Conservation (phyloP, 1,284 basidiomycete genomes). For the Trametes hirsuta region DNA sequence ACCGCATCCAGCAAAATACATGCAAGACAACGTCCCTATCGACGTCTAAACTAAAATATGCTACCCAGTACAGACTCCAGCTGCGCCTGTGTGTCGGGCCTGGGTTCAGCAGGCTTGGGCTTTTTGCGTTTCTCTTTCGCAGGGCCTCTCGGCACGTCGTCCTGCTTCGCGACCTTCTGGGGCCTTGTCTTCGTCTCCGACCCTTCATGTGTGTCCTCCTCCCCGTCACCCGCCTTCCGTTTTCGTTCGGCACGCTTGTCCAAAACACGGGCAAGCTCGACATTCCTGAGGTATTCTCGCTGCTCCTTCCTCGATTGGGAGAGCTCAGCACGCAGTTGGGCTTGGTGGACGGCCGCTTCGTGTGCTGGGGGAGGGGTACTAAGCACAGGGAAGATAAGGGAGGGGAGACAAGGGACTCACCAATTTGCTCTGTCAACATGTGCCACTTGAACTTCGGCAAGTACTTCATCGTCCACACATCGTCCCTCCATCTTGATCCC, state of each 20-base stretch:
- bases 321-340: constrained; percentile 89
- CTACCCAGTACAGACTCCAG: constrained; percentile 56
- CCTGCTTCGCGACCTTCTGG: constrained; percentile 29
- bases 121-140: constrained; percentile 39
- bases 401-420: constrained; percentile 55
- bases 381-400: background rate
- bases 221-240: constrained; percentile 32
- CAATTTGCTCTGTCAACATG: constrained; percentile 98
- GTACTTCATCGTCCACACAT: constrained; percentile 99
- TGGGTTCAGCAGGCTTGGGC: constrained; percentile 24
- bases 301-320: constrained; percentile 90
- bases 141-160: constrained; percentile 45
- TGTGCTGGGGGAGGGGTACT: constrained; percentile 63
- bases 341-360: constrained; percentile 88
- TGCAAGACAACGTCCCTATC: background rate
- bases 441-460: constrained; percentile 98
- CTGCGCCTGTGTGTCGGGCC: constrained; percentile 32
- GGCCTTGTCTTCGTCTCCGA: constrained; percentile 19
- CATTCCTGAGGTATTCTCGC: constrained; percentile 91
- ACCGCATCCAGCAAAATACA: background rate
- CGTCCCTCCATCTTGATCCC: constrained; percentile 90
- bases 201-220: background rate
- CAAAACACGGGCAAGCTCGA: constrained; percentile 91
- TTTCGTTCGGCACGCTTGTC: constrained; percentile 85
- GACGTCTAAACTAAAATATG: constrained; percentile 47